Evolutionary conservation across 2,329 filamentous ascomycete genomes (phyloP), one percentile per base, ranked within the genome.

Genomic region (Macroventuria anomochaeta): DNA sequence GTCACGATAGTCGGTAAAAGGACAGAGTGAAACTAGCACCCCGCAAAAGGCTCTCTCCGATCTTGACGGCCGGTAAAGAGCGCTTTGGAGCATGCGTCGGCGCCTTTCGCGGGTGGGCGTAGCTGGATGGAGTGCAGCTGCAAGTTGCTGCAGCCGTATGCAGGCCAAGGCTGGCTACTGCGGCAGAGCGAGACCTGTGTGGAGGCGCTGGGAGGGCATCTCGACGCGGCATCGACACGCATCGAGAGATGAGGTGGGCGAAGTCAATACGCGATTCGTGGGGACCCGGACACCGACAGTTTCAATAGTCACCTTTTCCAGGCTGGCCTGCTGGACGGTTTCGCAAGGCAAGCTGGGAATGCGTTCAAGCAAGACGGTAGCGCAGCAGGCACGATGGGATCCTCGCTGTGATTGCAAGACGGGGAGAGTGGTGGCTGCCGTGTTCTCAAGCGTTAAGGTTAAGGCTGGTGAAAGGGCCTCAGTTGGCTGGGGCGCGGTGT

Each of bases 91-190:
- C 31, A 34, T 13, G 39, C 34, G 33, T 54, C 38, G 51, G 28
- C 28, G 34, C 41, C 12, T 2, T 21, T 41, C 29, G 42, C 21
- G 25, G 46, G 31, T 32, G 29, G 29, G 17, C 38, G 38, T 26
- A 41, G 42, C 37, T 25, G 23, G 38, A 38, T 12, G 28, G 33
- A 25, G 31, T 13, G 31, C 20, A 33, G 37, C 23, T 38, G 39
- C 18, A 42, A 29, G 33, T 25, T 47, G 41, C 31, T 38, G 53
- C 46, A 46, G 26, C 20, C 28, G 23, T 10, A 40, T 40, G 53
- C 46, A 50, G 34, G 37, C 46, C 40, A 49, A 55, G 46, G 23
- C 28, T 28, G 34, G 41, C 46, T 46, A 46, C 46, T 55, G 46
- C 46, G 41, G 46, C 40, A 50, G 39, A 25, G 36, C 36, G 28